Percentiles rank a stretch among this genome's conserved stretches.
Conservation (phyloP, 2,329 filamentous ascomycete genomes). For the Clonostachys chloroleuca region DNA sequence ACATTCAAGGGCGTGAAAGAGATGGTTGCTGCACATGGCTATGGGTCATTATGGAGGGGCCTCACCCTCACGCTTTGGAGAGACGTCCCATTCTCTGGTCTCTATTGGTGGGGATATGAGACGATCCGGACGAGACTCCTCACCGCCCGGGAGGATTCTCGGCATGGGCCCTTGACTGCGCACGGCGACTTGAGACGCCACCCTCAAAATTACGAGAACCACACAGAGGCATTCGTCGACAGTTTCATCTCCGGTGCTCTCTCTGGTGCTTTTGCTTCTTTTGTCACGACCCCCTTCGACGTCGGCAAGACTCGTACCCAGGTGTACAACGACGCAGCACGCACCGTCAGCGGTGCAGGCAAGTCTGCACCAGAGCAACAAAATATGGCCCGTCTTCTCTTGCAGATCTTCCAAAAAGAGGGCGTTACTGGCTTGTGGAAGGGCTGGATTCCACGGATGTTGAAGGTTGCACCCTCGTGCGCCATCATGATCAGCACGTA, state of each 20-base stretch:
- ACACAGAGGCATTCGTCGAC: slow-evolving; percentile 75
- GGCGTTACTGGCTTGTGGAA: slow-evolving; percentile 78
- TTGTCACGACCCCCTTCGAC: slow-evolving; percentile 92
- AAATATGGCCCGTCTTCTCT: slow-evolving; percentile 78
- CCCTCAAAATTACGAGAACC: slow-evolving; percentile 64
- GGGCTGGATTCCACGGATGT: slow-evolving; percentile 85
- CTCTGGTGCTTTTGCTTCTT: slow-evolving; percentile 79
- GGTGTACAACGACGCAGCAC: slow-evolving; percentile 58
- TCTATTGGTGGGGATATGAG: slow-evolving; percentile 99
- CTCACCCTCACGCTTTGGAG: slow-evolving; percentile 90
- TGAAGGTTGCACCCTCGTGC: slow-evolving; percentile 94
- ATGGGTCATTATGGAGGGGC: slow-evolving; percentile 83
- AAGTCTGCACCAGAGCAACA: slow-evolving; percentile 31
- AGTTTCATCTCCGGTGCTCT: slow-evolving; percentile 83
- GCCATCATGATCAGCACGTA: slow-evolving; percentile 99
- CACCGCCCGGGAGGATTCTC: slow-evolving; percentile 56
- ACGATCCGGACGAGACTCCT: slow-evolving; percentile 68
- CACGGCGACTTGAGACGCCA: slow-evolving; percentile 43
- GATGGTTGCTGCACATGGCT: slow-evolving; percentile 76
- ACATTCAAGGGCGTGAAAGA: slow-evolving; percentile 72
- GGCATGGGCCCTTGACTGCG: slow-evolving; percentile 6
- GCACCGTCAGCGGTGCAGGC: slow-evolving; percentile 7
- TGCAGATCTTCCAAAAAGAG: slow-evolving; percentile 86
- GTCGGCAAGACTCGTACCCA: slow-evolving; percentile 96
- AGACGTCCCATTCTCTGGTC: slow-evolving; percentile 92